A percentile compares a stretch with the other conserved stretches of the same genome.
Evolutionary conservation across 257 asterid species (phyloP).

Genomic region (Anisodus tanguticus): DNA sequence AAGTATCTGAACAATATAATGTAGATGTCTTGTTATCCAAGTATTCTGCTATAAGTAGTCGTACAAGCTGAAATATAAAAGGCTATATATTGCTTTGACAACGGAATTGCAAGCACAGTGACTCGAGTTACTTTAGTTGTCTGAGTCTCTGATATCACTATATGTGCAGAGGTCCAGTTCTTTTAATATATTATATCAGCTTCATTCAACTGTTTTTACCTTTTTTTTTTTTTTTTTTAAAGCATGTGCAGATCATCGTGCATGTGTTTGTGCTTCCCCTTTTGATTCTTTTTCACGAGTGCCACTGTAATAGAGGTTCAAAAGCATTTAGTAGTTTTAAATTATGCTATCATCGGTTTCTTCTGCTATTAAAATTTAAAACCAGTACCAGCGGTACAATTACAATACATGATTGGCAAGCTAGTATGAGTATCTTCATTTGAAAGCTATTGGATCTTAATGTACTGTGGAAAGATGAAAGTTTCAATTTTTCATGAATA

Average conservation of each 20-base stretch:
- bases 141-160: background rate
- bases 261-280: background rate
- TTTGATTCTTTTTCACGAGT: background rate
- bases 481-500: background rate
- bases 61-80: background rate
- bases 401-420: constrained; percentile 3
- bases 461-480: background rate
- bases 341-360: background rate
- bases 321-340: background rate
- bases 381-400: background rate
- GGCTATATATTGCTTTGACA: constrained; percentile 24
- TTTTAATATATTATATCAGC: constrained; percentile 11
- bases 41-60: background rate
- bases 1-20: background rate
- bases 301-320: background rate
- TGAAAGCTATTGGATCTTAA: background rate
- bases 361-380: constrained; percentile 6
- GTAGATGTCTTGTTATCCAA: constrained; percentile 7
- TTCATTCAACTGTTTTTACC: background rate
- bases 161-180: background rate
- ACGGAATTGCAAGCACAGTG: background rate
- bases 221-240: background rate
- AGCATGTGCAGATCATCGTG: constrained; percentile 8
- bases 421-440: background rate
- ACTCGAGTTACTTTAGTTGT: constrained; percentile 10